These are phyloP conservation scores for Cardamine chenopodiifolia DNA, from an alignment of 345 rosid species.

Conservation along the genomic window DNA sequence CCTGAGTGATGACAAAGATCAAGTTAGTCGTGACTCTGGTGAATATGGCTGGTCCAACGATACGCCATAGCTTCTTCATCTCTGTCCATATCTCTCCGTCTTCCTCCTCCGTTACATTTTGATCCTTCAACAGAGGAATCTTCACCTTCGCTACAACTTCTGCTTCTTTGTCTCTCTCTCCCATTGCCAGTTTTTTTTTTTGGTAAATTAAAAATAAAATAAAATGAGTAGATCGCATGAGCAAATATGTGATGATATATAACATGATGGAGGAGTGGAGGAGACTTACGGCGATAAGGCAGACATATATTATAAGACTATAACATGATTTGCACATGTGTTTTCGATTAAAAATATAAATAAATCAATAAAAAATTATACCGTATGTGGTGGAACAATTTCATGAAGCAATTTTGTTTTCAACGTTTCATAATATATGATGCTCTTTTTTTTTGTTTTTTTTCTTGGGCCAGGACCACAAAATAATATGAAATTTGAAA, in stretches of 20 bases:
- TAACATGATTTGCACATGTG: background rate
- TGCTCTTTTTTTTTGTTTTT: too few relatives aligned
- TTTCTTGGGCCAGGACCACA: too few relatives aligned
- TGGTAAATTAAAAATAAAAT: background rate
- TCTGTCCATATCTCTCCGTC: conserved; percentile 45
- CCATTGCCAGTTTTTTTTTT: too few relatives aligned
- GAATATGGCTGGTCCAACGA: conserved; percentile 63
- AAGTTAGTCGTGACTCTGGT: conserved; percentile 47
- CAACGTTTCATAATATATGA: too few relatives aligned
- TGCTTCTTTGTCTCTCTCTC: background rate
- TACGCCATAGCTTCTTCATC: conserved; percentile 56
- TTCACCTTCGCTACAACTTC: background rate
- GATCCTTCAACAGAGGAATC: conserved; percentile 11
- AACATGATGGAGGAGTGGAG: background rate
- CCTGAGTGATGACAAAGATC: conserved; percentile 56
- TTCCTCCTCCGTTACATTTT: background rate
- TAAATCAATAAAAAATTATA: too few relatives aligned
- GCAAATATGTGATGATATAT: background rate
- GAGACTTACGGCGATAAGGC: background rate
- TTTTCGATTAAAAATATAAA: too few relatives aligned
- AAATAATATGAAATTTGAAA: too few relatives aligned
- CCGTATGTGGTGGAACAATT: too few relatives aligned
- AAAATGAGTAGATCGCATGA: background rate
- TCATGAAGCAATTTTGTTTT: too few relatives aligned
- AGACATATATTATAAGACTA: background rate